Evolutionary conservation across 2,329 filamentous ascomycete species (phyloP).

Genomic region (Nemania sp.): DNA sequence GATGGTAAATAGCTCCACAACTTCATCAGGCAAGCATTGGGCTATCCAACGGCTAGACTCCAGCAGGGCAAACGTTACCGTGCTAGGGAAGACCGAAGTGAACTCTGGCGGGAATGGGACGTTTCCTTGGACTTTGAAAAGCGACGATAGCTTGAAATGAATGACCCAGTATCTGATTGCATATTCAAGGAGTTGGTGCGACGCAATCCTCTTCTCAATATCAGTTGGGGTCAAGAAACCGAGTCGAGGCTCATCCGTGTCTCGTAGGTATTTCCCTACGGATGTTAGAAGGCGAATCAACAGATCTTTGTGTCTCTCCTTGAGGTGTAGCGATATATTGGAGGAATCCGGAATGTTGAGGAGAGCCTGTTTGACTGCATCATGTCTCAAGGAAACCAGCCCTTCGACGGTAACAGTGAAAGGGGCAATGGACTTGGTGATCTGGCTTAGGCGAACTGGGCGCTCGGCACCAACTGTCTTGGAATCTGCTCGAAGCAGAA

Average conservation of each 20-base stretch:
- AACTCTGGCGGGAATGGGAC: slow-evolving; percentile 34
- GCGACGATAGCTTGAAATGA: slow-evolving; percentile 39
- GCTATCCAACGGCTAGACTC: slow-evolving; percentile 34
- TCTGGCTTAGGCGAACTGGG: slow-evolving; percentile 1
- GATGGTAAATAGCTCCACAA: slow-evolving; percentile 30
- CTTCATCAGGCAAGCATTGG: slow-evolving; percentile 34
- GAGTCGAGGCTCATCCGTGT: slow-evolving; percentile 35
- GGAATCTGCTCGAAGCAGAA: slow-evolving; percentile 28
- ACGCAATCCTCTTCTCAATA: slow-evolving; percentile 30
- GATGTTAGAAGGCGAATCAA: slow-evolving; percentile 30
- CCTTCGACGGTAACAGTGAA: slow-evolving; percentile 35
- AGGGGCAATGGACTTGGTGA: slow-evolving; percentile 25
- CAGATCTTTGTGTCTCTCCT: slow-evolving; percentile 38
- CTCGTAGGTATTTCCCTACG: slow-evolving; percentile 28
- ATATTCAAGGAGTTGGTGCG: slow-evolving; percentile 34
- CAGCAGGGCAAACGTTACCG: slow-evolving; percentile 35
- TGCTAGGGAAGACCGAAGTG: slow-evolving; percentile 30
- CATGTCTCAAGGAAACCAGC: slow-evolving; percentile 30
- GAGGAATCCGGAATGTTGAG: slow-evolving; percentile 34
- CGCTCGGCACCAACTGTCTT: slow-evolving; percentile 13
- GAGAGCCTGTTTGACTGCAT: slow-evolving; percentile 35
- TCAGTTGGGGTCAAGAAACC: slow-evolving; percentile 20
- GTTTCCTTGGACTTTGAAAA: slow-evolving; percentile 35
- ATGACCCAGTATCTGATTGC: slow-evolving; percentile 35
- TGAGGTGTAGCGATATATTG: slow-evolving; percentile 33